Evolutionary conservation across 805 yeast species (phyloP), one percentile per base, ranked within the genome.

Genomic region (Sugiyamaella americana): DNA sequence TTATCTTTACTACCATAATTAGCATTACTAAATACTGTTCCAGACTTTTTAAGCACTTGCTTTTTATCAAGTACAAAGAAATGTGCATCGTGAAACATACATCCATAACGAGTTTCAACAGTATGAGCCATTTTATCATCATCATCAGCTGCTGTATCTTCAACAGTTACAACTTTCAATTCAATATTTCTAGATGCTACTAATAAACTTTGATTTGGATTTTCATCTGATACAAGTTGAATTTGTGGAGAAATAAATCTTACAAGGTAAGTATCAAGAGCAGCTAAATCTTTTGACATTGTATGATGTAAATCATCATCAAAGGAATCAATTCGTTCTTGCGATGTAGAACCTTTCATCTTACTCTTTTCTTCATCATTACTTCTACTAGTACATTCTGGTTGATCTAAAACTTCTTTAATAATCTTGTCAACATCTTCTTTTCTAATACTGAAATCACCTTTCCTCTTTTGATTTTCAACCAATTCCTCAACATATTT

Each of bases 191-290:
- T 93, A 0, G 95, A 77, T 1, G 84, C 75, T n/a, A 89, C 70
- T 29, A 88, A 62, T 10, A 87, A 71, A 43, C 85, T 77, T 1
- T 84, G 69, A 37, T 77, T 79, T 2, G 70, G 73, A 21, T 74
- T 72, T 45, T 71, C 70, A 24, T 71, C 72, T 13, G 77, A 70
- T 41, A 76, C 72, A 21, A 84, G 57, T 60, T 89, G 97, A 40
- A 88, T 77, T 62, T 91, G 96, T 0, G 97, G 96, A 22, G 87
- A 77, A 4, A 83, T 68, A 37, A 91, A 69, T 49, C 80, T 80
- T 24, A 89, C 71, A 51, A 80, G 68, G 59, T 79, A 84, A 37
- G 84, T 77, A 44, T 80, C 55, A 10, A 56, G 50, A 1, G 69
- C 70, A 30, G 68, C 65, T 37, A 66, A 60, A 2, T 63, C 29